Evolutionary conservation across 2,329 filamentous ascomycete genomes (phyloP).

Genomic region (Aureobasidium mangrovei): DNA sequence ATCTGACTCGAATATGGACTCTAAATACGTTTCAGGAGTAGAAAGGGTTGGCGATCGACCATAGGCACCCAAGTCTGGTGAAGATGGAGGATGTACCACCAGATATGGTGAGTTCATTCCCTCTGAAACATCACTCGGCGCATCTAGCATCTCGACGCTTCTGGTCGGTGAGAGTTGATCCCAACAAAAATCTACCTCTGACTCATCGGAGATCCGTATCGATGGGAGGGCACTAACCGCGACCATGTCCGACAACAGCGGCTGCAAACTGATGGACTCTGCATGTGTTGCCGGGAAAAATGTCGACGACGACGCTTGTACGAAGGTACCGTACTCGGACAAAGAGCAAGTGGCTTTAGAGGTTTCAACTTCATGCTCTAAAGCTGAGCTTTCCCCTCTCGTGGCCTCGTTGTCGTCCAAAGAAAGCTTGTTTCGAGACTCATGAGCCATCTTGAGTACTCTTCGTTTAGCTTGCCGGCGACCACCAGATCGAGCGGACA

Average conservation of each 20-base stretch:
- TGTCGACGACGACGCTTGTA: background rate
- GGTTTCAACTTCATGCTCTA: background rate
- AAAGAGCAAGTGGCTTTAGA: no score
- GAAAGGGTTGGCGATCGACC: background rate
- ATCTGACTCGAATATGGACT: slow-evolving; percentile 3
- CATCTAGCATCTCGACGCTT: background rate
- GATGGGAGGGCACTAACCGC: background rate
- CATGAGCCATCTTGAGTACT: background rate
- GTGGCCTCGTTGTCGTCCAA: background rate
- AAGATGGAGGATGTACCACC: background rate
- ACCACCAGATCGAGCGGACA: background rate
- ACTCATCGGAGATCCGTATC: background rate
- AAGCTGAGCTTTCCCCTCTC: background rate
- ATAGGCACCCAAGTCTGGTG: background rate
- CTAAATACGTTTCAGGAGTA: background rate
- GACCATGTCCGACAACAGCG: background rate
- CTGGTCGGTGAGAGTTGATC: background rate
- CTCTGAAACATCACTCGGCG: background rate
- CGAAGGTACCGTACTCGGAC: background rate
- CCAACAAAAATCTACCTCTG: background rate
- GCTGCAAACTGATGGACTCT: background rate
- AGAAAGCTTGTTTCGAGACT: background rate
- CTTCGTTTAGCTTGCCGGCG: background rate
- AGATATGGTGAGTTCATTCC: background rate
- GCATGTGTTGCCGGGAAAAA: background rate